Evolutionary conservation across 2,329 filamentous ascomycete species (phyloP), one percentile per base, ranked within the genome.

Genomic region (Sporothrix brunneoviolacea): DNA sequence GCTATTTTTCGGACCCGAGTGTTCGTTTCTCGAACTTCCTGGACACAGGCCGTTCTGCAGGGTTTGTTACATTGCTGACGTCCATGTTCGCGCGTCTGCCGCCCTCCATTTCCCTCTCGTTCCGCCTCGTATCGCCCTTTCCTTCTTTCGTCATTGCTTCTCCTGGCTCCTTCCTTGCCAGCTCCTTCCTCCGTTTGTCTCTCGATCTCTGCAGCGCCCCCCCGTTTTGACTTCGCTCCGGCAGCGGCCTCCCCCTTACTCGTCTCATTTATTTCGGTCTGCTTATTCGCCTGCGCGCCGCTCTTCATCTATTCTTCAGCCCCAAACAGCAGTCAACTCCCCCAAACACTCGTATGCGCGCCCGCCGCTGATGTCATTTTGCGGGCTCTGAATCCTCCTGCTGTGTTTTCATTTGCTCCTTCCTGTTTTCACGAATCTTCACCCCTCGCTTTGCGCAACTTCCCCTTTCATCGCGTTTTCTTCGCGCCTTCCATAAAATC

Each of bases 291-390:
- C n/a, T n/a, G n/a, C n/a, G n/a, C n/a, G n/a, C n/a, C n/a, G n/a
- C n/a, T n/a, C 18, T 35, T 24, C 27, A 8, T 16, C 6, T 9
- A 19, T 35, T 21, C 15, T 5, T 16, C 39, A 41, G 22, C 12
- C 21, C 8, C 38, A 22, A 40, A 4, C 8, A 27, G n/a, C n/a
- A n/a, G n/a, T n/a, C n/a, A n/a, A n/a, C n/a, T n/a, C n/a, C n/a
- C n/a, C n/a, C n/a, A n/a, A n/a, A n/a, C n/a, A n/a, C 28, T 27
- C 18, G 28, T 19, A 47, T 47, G 36, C 45, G 33, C 18, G 18
- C 36, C 45, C 36, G 37, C 45, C 45, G 7, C 45, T 49, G 39
- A 37, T 40, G 39, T 43, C 39, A 43, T 50, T 37, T 43, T 9
- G 22, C 24, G 27, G 47, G 10, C n/a, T 24, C 19, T 40, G 21